These are phyloP conservation scores for Peniophora sp. DNA, from an alignment of 1,284 basidiomycete species.

Conservation along the genomic window DNA sequence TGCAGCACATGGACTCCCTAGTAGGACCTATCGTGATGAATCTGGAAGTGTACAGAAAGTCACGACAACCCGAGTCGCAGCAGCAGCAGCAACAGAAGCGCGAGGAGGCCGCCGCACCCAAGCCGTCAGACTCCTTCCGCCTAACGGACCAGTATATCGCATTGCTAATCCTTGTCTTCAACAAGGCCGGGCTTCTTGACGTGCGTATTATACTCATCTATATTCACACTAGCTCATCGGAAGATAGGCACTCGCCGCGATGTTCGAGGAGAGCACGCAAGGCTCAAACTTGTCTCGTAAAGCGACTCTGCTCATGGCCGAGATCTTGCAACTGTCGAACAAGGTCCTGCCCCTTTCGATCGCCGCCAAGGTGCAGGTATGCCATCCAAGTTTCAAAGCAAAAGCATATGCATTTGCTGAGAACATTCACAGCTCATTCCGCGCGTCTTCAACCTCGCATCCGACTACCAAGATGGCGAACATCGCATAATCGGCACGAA, in stretches of 20 bases:
- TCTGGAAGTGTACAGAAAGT: not conserved
- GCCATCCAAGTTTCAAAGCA: too few species aligned
- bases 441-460: conserved; percentile 77
- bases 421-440: conserved; percentile 63
- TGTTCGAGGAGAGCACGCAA: conserved; percentile 73
- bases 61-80: conserved; percentile 15
- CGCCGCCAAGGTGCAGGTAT: conserved; percentile 78
- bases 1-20: conserved; percentile 9
- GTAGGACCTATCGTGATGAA: not conserved
- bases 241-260: conserved; percentile 68
- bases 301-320: conserved; percentile 88
- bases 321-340: conserved; percentile 85
- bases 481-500: conserved; percentile 79
- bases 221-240: conserved; percentile 1
- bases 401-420: too few species aligned
- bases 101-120: conserved; percentile 28
- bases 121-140: conserved; percentile 58
- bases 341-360: conserved; percentile 79
- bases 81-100: conserved; percentile 17
- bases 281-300: conserved; percentile 73
- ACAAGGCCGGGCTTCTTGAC: conserved; percentile 83
- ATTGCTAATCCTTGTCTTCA: conserved; percentile 81
- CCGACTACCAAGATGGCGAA: conserved; percentile 65
- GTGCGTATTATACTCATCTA: conserved; percentile 34
- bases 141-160: conserved; percentile 92